Evolutionary conservation across 768 basidiomycete species (phyloP), one percentile per base, ranked within the genome.

Genomic region (Rhizopogon rudus): DNA sequence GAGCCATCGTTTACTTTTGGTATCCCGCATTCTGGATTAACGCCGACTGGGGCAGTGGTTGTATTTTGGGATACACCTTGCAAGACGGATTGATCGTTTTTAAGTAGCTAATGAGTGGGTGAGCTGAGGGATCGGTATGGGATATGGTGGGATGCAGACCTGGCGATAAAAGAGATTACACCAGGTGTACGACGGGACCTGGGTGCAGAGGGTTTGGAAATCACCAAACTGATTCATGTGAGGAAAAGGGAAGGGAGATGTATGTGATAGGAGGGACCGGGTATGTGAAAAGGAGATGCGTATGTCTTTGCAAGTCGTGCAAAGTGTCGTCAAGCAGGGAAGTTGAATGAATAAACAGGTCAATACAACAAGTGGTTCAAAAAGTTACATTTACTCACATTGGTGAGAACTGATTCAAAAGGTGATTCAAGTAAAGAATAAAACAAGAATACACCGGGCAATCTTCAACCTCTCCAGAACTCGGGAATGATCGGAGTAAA

Each of bases 141-240:
- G 25, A 55, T 56, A 22, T 48, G 52, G 54, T 35, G 56, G 55
- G 28, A 62, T 51, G 64, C 74, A 61, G 20, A 93, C 86, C 77
- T 96, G 93, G 57, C 82, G 81, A 73, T 93, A 93, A 75, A 96
- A 95, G 62, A 97, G 85, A 67, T 97, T 97, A 74, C 95, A 98
- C 83, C 91, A 90, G 0, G 94, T 83, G 65, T 96, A 88, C 44
- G 87, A 89, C 1, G 91, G 91, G 8, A 81, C 80, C 42, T 81
- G 71, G 41, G 75, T 72, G 69, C 92, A 93, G 51, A 89, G 74
- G 17, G 81, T 73, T 64, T 76, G 67, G 69, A 90, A 92, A 64
- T 90, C 86, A 56, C 89, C 89, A 67, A 92, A 91, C 60, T 73
- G 73, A 59, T 78, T 77, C 86, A 82, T 79, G 31, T 33, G 50